Evolutionary conservation across 768 basidiomycete species (phyloP), one percentile per base, ranked within the genome.

Genomic region (Pleurotus tuber-regium): DNA sequence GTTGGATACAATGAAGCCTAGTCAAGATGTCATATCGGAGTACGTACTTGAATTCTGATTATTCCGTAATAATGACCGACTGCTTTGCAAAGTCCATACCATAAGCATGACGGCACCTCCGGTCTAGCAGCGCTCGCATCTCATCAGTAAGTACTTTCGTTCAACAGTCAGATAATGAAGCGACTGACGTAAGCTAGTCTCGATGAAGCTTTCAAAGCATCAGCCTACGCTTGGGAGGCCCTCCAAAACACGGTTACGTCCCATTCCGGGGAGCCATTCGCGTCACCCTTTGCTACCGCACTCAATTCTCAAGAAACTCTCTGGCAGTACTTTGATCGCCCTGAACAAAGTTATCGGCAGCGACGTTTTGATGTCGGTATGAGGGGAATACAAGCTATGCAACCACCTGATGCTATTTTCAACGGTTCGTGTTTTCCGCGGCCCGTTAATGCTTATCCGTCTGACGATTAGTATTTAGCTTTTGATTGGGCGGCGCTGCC

Each of bases 401-500:
- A 59, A 47, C 53, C 57, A 9, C 26, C 52, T 12, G 57, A 58
- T 54, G 50, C 50, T 9, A 56, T 56, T 9, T 25, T 59, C n/a
- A 53, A 49, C 6, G 57, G 59, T 59, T 25, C 12, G 31, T n/a
- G n/a, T n/a, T 47, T 39, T 18, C 12, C 41, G 11, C n/a, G 51
- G 19, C 35, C 25, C 18, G 41, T 43, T 18, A 10, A 11, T 8
- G 21, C 35, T 19, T 33, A n/a, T 12, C 23, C 11, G 7, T 21
- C 24, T 44, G 43, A 26, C 43, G 16, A 21, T 26, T 8, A 7
- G 12, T 9, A 7, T 10, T n/a, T 40, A 81, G 79, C 68, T 4
- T 79, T 76, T 51, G 66, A 73, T 31, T 81, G 80, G 72, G 52
- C 62, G 14, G 61, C 70, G 6, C 67, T 81, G 36, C 63, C 64